Percentiles rank a stretch among this genome's conserved stretches.
These are phyloP conservation scores for Pholiota conissans DNA, from an alignment of 768 basidiomycete species.

Conservation along the genomic window DNA sequence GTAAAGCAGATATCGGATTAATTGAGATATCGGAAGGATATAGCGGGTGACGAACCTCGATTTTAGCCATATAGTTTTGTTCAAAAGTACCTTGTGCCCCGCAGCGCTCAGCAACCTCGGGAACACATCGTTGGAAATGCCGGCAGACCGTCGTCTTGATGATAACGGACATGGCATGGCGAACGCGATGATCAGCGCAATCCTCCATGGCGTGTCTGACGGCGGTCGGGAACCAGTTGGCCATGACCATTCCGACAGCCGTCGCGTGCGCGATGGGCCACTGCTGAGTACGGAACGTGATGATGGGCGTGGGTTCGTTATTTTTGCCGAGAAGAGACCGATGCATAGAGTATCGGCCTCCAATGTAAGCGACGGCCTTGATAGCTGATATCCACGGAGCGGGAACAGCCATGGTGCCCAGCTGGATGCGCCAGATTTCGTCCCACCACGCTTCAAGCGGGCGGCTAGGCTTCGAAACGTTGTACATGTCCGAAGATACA, in stretches of 20 bases:
- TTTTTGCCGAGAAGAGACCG: conserved; percentile 48
- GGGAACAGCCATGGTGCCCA: conserved; percentile 53
- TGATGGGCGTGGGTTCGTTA: conserved; percentile 46
- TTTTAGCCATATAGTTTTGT: conserved; percentile 57
- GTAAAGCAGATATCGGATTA: conserved; percentile 11
- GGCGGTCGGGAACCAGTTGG: conserved; percentile 42
- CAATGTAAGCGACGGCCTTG: conserved; percentile 54
- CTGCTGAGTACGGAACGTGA: conserved; percentile 66
- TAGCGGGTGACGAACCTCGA: conserved; percentile 39
- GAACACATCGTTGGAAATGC: conserved; percentile 50
- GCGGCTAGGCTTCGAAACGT: conserved; percentile 37
- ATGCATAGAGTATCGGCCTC: conserved; percentile 58
- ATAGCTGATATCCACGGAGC: conserved; percentile 52
- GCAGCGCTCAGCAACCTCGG: conserved; percentile 61
- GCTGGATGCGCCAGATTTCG: conserved; percentile 53
- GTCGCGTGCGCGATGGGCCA: conserved; percentile 55
- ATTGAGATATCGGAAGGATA: conserved; percentile 8
- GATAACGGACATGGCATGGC: conserved; percentile 56
- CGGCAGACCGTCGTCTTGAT: conserved; percentile 55
- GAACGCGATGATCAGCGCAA: conserved; percentile 42
- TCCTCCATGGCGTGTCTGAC: conserved; percentile 37
- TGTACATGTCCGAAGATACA: conserved; percentile 43
- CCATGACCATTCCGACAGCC: conserved; percentile 52
- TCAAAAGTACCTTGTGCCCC: conserved; percentile 70
- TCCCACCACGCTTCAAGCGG: conserved; percentile 55